A percentile compares a stretch with the other conserved stretches of the same genome.
Conservation (phyloP, 139 green algal species). For the Volvox africanus region DNA sequence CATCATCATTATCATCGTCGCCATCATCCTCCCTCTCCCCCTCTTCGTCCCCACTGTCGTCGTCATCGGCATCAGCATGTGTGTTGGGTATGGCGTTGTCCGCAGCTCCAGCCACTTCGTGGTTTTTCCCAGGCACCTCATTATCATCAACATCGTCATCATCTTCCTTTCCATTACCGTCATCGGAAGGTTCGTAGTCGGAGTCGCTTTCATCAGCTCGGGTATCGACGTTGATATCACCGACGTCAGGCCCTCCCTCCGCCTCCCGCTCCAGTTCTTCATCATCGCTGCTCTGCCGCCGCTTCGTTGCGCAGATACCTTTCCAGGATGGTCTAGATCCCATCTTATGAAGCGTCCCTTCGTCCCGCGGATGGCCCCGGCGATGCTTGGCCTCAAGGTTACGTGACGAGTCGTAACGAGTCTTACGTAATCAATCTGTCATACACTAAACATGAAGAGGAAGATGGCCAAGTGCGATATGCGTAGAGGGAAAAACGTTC, state of each 20-base stretch:
- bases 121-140: too few relatives aligned
- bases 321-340: not conserved
- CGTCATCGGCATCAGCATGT: conserved; percentile 8
- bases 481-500: too few relatives aligned
- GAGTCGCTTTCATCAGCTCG: not conserved
- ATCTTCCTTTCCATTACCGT: not conserved
- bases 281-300: not conserved
- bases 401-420: too few relatives aligned
- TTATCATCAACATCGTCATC: too few relatives aligned
- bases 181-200: not conserved
- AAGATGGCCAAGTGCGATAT: too few relatives aligned
- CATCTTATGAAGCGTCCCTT: not conserved
- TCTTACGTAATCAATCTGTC: too few relatives aligned
- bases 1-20: not conserved
- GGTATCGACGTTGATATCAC: not conserved
- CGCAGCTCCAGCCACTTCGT: too few relatives aligned
- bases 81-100: too few relatives aligned
- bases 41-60: not conserved
- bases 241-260: too few relatives aligned
- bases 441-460: too few relatives aligned
- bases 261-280: not conserved
- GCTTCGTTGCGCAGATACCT: not conserved
- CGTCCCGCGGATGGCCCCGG: too few relatives aligned
- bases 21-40: not conserved
- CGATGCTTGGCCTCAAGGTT: too few relatives aligned